These are phyloP conservation scores for Barbarea vulgaris DNA, from an alignment of 345 rosid genomes.

Conservation along the genomic window DNA sequence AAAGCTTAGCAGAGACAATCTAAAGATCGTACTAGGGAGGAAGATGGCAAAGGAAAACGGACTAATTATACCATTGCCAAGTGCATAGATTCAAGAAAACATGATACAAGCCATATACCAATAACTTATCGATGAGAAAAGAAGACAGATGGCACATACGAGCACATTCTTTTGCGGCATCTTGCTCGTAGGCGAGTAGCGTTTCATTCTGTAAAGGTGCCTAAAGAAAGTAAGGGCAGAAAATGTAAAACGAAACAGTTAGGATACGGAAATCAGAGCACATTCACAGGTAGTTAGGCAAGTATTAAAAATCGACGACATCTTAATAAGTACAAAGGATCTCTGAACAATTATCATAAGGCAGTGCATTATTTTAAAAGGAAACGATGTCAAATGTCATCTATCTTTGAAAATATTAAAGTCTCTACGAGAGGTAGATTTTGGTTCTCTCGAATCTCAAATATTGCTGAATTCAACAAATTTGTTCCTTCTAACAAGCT, in stretches of 20 bases:
- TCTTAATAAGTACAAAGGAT: not conserved
- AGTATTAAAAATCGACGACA: not conserved
- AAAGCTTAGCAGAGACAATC: slow-evolving; percentile 14
- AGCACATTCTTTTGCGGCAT: slow-evolving; percentile 49
- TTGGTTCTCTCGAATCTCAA: not conserved
- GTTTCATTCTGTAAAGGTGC: slow-evolving; percentile 37
- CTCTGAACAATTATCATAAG: not conserved
- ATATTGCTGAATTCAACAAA: not conserved
- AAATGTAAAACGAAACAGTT: slow-evolving; percentile 11
- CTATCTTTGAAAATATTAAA: not conserved
- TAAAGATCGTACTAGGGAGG: slow-evolving; percentile 6
- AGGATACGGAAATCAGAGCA: not conserved
- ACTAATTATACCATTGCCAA: slow-evolving; percentile 1
- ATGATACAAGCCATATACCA: slow-evolving; percentile 15
- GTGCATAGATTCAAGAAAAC: slow-evolving; percentile 18
- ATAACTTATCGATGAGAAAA: slow-evolving; percentile 1
- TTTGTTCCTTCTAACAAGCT: not conserved
- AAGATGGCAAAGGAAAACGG: not conserved
- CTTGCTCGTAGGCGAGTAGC: slow-evolving; percentile 63
- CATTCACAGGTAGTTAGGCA: not conserved
- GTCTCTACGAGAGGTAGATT: not conserved
- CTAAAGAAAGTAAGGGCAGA: slow-evolving; percentile 41
- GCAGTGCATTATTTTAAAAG: not conserved
- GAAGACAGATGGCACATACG: slow-evolving; percentile 52
- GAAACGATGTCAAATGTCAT: slow-evolving; percentile 8